A percentile compares a stretch with the other conserved stretches of the same genome.
phyloP scores from a whole-genome alignment of 1,284 basidiomycete species.

The Apiotrichum sp. region DNA sequence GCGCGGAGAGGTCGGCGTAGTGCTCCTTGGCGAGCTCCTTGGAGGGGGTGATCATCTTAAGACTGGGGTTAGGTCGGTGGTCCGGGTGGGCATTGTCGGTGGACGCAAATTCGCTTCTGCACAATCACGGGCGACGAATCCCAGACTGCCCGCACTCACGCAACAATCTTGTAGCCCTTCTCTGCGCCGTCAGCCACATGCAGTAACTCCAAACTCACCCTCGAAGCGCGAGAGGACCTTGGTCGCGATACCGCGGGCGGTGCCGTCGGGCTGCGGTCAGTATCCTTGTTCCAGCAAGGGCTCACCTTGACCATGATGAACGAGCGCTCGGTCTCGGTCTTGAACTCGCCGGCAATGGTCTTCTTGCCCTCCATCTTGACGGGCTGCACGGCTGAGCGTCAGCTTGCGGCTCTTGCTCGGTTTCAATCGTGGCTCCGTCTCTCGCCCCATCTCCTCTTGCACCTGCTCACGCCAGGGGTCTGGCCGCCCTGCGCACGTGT shows the following conservation, averaged over 20 bases:
- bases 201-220: conserved; percentile 19
- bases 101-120: no score
- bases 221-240: conserved; percentile 43
- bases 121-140: background rate
- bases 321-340: conserved; percentile 46
- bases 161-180: conserved; percentile 45
- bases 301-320: conserved; percentile 46
- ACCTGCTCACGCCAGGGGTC: no score
- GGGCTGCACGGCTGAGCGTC: conserved; percentile 10
- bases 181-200: conserved; percentile 16
- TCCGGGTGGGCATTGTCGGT: no score
- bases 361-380: conserved; percentile 42
- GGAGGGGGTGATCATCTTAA: conserved; percentile 42
- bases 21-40: conserved; percentile 42
- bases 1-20: conserved; percentile 38
- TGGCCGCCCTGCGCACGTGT: no score
- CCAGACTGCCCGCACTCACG: conserved; percentile 19
- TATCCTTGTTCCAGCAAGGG: background rate
- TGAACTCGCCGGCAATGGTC: conserved; percentile 49
- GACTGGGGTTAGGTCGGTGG: conserved; percentile 11
- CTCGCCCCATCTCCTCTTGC: no score
- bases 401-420: background rate
- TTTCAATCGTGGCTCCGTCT: no score
- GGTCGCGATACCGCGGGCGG: conserved; percentile 41
- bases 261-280: conserved; percentile 41